A percentile compares a stretch with the other conserved stretches of the same genome.
Evolutionary conservation across 345 rosid species (phyloP).

Genomic region (Acer yangbiense): DNA sequence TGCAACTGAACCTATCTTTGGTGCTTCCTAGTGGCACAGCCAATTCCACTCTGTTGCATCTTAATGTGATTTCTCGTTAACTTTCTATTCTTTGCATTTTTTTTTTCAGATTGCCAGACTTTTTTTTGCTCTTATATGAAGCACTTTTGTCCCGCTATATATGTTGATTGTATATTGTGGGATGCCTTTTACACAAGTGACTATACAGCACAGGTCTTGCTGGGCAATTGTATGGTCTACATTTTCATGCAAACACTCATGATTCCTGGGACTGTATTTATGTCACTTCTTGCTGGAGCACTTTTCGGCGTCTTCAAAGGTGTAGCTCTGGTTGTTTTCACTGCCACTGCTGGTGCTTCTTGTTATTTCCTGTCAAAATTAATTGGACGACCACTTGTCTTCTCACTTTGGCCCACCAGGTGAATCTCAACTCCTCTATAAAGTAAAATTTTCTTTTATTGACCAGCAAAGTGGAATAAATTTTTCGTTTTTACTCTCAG

Average conservation of each 20-base stretch:
- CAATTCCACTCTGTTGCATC: background rate
- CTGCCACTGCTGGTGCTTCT: conserved; percentile 97
- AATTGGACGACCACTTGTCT: conserved; percentile 80
- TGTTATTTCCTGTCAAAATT: conserved; percentile 84
- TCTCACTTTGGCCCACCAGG: conserved; percentile 96
- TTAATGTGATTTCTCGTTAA: background rate
- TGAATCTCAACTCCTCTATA: conserved; percentile 24
- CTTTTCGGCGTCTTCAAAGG: conserved; percentile 87
- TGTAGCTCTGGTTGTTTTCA: conserved; percentile 79
- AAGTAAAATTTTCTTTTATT: background rate
- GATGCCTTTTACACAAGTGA: conserved; percentile 65
- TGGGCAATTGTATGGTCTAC: conserved; percentile 77
- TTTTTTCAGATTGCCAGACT: too few species aligned
- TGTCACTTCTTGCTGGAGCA: conserved; percentile 95
- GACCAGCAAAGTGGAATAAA: conserved; percentile 8
- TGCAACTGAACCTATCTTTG: background rate
- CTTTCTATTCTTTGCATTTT: background rate
- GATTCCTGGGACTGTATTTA: conserved; percentile 93
- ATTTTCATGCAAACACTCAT: conserved; percentile 95
- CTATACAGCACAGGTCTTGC: conserved; percentile 78
- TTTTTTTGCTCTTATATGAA: background rate
- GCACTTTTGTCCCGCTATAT: background rate
- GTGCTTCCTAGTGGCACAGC: background rate
- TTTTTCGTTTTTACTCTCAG: conserved; percentile 39
- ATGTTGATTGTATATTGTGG: background rate